Evolutionary conservation across 2,329 filamentous ascomycete genomes (phyloP), one percentile per base, ranked within the genome.

Genomic region (Trichoderma polysporum): DNA sequence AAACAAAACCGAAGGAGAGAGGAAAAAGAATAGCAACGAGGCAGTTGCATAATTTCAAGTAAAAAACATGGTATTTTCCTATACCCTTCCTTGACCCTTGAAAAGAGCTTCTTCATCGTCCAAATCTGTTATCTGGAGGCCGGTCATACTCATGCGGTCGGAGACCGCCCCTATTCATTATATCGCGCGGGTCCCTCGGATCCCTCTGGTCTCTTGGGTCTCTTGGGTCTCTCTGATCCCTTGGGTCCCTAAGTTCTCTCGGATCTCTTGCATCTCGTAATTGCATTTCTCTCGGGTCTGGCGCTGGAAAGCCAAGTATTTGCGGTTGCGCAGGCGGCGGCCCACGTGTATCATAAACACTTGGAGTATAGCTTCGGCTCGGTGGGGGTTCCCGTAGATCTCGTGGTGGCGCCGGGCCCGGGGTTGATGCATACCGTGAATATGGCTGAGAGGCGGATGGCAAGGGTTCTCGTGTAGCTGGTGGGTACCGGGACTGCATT

Each of bases 111-210:
- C 31, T n/a, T 74, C 76, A 83, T 68, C 82, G 76, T 69, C 81
- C 78, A 68, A 83, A 84, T 52, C 78, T 58, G 25, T n/a, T 76
- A 68, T 84, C 82, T 3, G 76, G 76, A 45, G 79, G 80, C 27
- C 77, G 77, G 9, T 84, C 81, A 59, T 82, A 84, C 37, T 83
- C 81, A 35, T 81, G 81, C 15, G 81, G 81, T 59, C 81, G 75
- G 35, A 83, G 69, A 39, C 81, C 79, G 29, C 81, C 80, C 37
- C 81, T 78, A 17, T 75, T 75, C 70, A 82, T 77, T 65, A 82
- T 76, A n/a, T 79, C 77, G 31, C 80, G 76, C 33, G 78, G 78
- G 65, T 81, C 79, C 52, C 78, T 74, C 15, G 77, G 70, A 17
- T 79, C 78, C 61, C 78, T 75, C 7, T 77, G 71, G n/a, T 80